phyloP scores from a whole-genome alignment of 495 filamentous ascomycete genomes.

The Xylaria cubensis region DNA sequence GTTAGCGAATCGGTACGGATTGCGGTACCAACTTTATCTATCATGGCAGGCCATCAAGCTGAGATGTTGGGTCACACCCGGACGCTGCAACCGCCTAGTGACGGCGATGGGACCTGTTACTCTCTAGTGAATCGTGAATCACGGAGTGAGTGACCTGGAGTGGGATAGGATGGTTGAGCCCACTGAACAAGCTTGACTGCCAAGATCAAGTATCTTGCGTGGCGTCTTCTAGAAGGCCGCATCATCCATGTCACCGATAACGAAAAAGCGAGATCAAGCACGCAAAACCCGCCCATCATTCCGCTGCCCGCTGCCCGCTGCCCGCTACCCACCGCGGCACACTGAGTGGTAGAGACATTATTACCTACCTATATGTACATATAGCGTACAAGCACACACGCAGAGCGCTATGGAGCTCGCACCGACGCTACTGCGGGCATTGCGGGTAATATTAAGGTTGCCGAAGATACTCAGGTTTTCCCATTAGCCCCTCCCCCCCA shows the following conservation, averaged over 20 bases:
- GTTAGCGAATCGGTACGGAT: constrained; percentile 21
- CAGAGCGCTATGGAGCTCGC: constrained; percentile 5
- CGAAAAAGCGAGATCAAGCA: constrained; percentile 22
- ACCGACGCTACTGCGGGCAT: constrained; percentile 23
- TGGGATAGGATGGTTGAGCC: neutral
- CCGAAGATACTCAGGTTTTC: constrained; percentile 20
- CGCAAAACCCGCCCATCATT: constrained; percentile 9
- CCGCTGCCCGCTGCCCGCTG: constrained; percentile 6
- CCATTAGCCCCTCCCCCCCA: neutral
- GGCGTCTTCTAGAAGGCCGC: constrained; percentile 27
- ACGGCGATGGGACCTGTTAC: constrained; percentile 19
- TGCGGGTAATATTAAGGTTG: constrained; percentile 27
- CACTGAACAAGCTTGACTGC: constrained; percentile 26
- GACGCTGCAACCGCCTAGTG: constrained; percentile 25
- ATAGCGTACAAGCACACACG: neutral
- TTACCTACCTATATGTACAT: constrained; percentile 15
- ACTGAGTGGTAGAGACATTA: constrained; percentile 3
- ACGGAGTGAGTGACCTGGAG: constrained; percentile 13
- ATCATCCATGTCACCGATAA: constrained; percentile 25
- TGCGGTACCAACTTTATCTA: constrained; percentile 25
- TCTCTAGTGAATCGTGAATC: constrained; percentile 19
- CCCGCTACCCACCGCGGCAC: neutral
- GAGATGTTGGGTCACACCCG: constrained; percentile 26
- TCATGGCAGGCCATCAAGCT: constrained; percentile 15
- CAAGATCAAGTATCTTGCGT: constrained; percentile 11